These are phyloP conservation scores for Lepidium didymum DNA, from an alignment of 345 rosid genomes.

Conservation along the genomic window DNA sequence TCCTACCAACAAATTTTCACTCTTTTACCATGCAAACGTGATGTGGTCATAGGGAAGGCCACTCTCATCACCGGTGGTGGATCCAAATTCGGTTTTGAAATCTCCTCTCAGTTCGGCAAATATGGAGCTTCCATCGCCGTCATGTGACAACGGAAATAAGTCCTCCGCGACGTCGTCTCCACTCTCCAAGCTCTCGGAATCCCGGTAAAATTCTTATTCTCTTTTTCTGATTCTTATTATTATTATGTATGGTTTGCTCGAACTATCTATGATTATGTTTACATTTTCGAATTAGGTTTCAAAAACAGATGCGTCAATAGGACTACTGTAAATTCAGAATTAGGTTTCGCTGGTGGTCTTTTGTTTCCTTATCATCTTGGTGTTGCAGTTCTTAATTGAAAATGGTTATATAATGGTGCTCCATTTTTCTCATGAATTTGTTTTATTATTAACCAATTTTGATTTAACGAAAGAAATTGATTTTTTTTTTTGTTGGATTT, in stretches of 20 bases:
- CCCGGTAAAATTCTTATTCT: slow-evolving; percentile 21
- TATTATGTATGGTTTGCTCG: not conserved
- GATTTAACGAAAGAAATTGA: not conserved
- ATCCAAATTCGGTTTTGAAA: slow-evolving; percentile 79
- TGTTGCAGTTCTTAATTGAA: slow-evolving; percentile 76
- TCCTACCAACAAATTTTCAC: no score
- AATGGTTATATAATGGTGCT: slow-evolving; percentile 83
- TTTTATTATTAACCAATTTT: not conserved
- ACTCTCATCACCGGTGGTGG: slow-evolving; percentile 75
- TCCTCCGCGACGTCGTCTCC: slow-evolving; percentile 53
- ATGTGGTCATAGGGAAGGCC: slow-evolving; percentile 47
- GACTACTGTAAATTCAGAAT: no score
- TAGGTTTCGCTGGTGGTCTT: slow-evolving; percentile 57
- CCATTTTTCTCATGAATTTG: not conserved
- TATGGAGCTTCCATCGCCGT: slow-evolving; percentile 72
- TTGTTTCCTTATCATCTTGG: slow-evolving; percentile 95
- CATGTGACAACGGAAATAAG: slow-evolving; percentile 67
- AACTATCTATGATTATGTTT: not conserved
- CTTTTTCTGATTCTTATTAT: not conserved
- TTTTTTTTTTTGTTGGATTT: not conserved
- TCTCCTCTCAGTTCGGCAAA: slow-evolving; percentile 53
- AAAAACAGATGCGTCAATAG: no score
- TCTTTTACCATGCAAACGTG: slow-evolving; percentile 43
- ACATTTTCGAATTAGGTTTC: no score
- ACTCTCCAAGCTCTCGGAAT: slow-evolving; percentile 55